Percentiles rank a stretch among this genome's conserved stretches.
These are phyloP conservation scores for Thielaviopsis populi DNA, from an alignment of 2,329 filamentous ascomycete species.

Conservation along the genomic window DNA sequence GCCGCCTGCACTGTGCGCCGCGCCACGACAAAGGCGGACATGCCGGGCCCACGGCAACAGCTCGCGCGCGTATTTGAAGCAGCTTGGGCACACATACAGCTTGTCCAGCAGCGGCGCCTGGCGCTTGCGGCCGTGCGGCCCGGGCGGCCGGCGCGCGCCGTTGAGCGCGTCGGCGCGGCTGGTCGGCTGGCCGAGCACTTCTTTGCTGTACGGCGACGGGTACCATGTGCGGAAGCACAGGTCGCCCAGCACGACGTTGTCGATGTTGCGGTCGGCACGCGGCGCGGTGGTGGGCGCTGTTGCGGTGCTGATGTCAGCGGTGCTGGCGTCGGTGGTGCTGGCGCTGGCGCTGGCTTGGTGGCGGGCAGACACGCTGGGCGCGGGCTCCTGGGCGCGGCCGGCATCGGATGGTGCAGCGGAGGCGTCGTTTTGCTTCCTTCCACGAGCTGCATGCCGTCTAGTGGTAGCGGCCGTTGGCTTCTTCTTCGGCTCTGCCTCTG, in stretches of 20 bases:
- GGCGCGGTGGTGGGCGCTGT: neutral
- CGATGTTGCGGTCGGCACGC: slow-evolving; percentile 56
- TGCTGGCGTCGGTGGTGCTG: neutral
- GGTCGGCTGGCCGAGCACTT: slow-evolving; percentile 35
- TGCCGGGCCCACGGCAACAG: slow-evolving; percentile 44
- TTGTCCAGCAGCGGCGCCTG: slow-evolving; percentile 40
- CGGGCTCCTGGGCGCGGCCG: neutral
- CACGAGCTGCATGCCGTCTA: neutral
- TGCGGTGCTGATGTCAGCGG: neutral
- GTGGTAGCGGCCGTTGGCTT: neutral
- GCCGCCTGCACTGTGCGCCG: neutral
- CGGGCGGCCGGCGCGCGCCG: slow-evolving; percentile 10
- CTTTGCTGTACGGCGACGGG: slow-evolving; percentile 76
- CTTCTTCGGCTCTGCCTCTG: neutral
- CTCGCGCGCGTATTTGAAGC: slow-evolving; percentile 77
- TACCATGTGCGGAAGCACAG: slow-evolving; percentile 83
- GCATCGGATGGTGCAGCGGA: neutral
- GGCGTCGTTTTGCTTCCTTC: neutral
- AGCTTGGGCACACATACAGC: slow-evolving; percentile 79
- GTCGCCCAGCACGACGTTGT: slow-evolving; percentile 73
- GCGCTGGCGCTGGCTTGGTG: neutral
- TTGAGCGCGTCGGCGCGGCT: slow-evolving; percentile 18
- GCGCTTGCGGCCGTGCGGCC: slow-evolving; percentile 22
- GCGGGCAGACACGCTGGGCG: neutral
- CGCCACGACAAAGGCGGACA: slow-evolving; percentile 35